A percentile compares a stretch with the other conserved stretches of the same genome.
Evolutionary conservation across 2,329 filamentous ascomycete genomes (phyloP).

Genomic region (Aureobasidium pullulans): DNA sequence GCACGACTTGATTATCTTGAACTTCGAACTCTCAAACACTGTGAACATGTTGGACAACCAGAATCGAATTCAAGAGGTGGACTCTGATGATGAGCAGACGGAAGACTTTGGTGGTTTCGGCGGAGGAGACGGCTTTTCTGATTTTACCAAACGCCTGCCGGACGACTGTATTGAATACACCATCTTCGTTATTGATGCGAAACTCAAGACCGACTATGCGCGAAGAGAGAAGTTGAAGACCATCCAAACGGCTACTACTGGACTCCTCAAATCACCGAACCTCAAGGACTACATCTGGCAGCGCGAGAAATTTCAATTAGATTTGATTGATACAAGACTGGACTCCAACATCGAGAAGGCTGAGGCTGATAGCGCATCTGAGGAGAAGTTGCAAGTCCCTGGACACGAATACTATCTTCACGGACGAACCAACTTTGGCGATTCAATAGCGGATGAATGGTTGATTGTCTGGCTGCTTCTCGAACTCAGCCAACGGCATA

Average conservation of each 20-base stretch:
- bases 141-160: constrained; percentile 60
- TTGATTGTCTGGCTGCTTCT: constrained; percentile 83
- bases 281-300: constrained; percentile 95
- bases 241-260: constrained; percentile 61
- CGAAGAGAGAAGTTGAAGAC: constrained; percentile 60
- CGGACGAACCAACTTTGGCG: constrained; percentile 79
- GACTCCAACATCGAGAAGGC: constrained; percentile 14
- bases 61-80: neutral
- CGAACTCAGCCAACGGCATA: constrained; percentile 66
- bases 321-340: constrained; percentile 44
- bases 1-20: too few species aligned
- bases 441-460: constrained; percentile 97
- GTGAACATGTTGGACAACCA: neutral
- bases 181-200: constrained; percentile 61
- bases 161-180: constrained; percentile 85
- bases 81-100: neutral
- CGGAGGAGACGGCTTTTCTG: constrained; percentile 53
- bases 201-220: constrained; percentile 44
- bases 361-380: neutral
- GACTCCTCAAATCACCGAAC: constrained; percentile 51
- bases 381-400: neutral
- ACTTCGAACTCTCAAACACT: neutral
- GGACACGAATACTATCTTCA: constrained; percentile 40
- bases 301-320: constrained; percentile 65
- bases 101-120: constrained; percentile 59